Evolutionary conservation across 2,329 filamentous ascomycete species (phyloP), one percentile per base, ranked within the genome.

Genomic region (Fusarium circinatum): DNA sequence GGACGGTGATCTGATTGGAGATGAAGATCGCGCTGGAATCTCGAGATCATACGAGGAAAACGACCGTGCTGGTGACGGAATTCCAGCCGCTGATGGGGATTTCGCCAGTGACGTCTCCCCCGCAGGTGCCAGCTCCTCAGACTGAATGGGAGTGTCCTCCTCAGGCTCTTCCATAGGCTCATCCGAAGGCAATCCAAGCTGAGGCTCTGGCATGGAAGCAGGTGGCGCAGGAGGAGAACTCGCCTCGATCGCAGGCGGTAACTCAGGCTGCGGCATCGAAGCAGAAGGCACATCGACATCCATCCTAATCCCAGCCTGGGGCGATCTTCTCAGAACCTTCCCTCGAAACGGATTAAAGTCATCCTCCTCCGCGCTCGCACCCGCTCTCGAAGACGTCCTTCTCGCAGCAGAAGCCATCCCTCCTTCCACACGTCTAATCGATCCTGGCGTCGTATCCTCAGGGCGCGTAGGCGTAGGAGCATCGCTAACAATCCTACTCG

Each of bases 311-410:
- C 83, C 34, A 75, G 84, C 34, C 78, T 82, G 36, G 0, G 79
- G 79, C 2, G 77, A 78, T 42, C 79, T 74, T 34, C 79, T 78
- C 12, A 79, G 64, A 8, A 73, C 75, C 52, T 75, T 79, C 6
- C 79, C 78, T 1, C 77, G 70, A 44, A 82, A 82, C 3, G 81
- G 80, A 45, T 82, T 77, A 5, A 79, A 55, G 11, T 80, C 71
- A 24, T 48, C 63, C 0, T 66, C 48, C 20, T 26, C 32, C 82
- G 0, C 86, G 83, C 1, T 85, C 85, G 87, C 86, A 42, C 86
- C 81, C 7, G 86, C 84, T 57, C 83, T 85, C 8, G 79, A 80
- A 5, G 84, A 82, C 0, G 85, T 83, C 49, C 85, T 83, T 63
- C 80, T 80, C 0, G 84, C 83, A 24, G 80, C 78, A 8, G 78